Base-by-base conservation (phyloP, 2,329 filamentous ascomycete species). In the Ophiocordyceps camponoti-leonardi region DNA sequence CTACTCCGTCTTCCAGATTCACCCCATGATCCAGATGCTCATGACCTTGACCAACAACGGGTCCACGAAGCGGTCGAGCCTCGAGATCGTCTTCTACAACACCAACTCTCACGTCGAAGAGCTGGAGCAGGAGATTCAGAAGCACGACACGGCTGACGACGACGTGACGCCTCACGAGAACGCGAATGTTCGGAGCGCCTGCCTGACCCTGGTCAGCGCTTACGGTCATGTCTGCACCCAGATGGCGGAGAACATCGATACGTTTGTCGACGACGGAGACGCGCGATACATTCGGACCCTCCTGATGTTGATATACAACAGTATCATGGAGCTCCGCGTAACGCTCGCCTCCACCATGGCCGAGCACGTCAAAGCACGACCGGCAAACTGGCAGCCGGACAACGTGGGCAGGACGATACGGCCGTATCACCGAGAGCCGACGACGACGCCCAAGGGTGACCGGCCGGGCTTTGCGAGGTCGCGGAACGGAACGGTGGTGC, bases 31-130 rank as follows among this genome's bases (percentile, higher is more conserved):
- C 48, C 77, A 81, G 58, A 76, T 75, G 60, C 64, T 82, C 45
- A 75, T 80, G 59, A 69, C 73, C 41, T 64, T 81, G 43, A 72
- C 75, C 43, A 75, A 70, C 51, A 76, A 81, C 48, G 73, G 71
- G 30, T 74, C 73, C 11, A 64, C 69, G 20, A 78, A 77, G 54
- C 66, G 75, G 44, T 79, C 77, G 4, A 80, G 76, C 50, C 69
- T 82, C 12, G 77, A 81, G 53, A 72, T 78, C 47, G 75, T 81
- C 26, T 77, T 81, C 49, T 81, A 80, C 59, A 80, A 80, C 56
- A 80, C 77, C 12, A 78, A 76, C 48, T 75, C 71, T 1, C 78
- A 81, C 49, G 76, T 82, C 3, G 74, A 79, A 56, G 74, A 81
- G 53, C 62, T 81, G 8, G 77, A 81, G 53, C 71, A 74, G 49